These are phyloP conservation scores for Claviceps fusiformis DNA, from an alignment of 2,329 filamentous ascomycete species.

Conservation along the genomic window DNA sequence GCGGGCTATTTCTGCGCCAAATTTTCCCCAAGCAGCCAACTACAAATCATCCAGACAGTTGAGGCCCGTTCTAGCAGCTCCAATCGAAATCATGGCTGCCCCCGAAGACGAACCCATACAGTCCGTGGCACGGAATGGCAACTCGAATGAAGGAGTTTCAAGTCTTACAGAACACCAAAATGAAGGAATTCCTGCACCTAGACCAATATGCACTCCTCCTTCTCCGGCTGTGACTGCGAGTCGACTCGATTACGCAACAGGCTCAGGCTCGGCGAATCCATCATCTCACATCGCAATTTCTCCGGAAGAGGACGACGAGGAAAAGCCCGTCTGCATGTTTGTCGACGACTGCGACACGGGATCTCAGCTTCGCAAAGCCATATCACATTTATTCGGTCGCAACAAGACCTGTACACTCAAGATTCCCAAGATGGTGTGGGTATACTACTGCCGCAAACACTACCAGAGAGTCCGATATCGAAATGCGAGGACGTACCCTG, in stretches of 20 bases:
- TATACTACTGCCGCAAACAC: conserved; percentile 67
- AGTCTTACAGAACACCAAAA: neutral
- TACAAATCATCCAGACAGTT: conserved; percentile 4
- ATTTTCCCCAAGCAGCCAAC: conserved; percentile 20
- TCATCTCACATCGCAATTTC: neutral
- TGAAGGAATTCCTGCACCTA: neutral
- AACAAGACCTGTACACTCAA: conserved; percentile 65
- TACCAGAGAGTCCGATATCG: conserved; percentile 66
- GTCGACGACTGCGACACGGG: conserved; percentile 43
- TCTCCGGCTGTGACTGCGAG: neutral
- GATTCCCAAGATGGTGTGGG: conserved; percentile 59
- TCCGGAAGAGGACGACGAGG: conserved; percentile 8
- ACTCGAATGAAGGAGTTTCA: neutral
- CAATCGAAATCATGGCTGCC: conserved; percentile 7
- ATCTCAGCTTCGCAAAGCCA: conserved; percentile 55
- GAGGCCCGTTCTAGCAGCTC: conserved; percentile 9
- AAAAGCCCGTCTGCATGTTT: conserved; percentile 36
- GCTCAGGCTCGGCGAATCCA: neutral
- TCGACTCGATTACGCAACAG: neutral
- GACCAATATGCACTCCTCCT: neutral
- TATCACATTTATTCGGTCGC: conserved; percentile 70
- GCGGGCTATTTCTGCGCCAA: conserved; percentile 35
- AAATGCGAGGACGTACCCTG: conserved; percentile 45
- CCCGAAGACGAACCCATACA: neutral
- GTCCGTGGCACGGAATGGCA: neutral